These are phyloP conservation scores for Mucor mucedo DNA, from an alignment of 371 early-diverging fungal species.

Conservation along the genomic window DNA sequence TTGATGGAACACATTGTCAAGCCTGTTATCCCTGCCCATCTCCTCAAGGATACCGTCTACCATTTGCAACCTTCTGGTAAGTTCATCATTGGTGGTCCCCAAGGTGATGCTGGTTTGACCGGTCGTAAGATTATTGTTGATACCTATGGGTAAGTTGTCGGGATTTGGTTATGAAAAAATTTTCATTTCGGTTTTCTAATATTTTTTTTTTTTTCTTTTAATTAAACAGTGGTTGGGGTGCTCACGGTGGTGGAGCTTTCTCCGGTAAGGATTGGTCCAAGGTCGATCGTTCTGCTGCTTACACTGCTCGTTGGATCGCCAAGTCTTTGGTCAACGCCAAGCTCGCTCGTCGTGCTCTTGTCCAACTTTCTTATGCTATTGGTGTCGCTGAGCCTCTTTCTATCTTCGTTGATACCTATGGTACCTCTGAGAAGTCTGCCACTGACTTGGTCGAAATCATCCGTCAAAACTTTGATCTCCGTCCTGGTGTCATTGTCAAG, in stretches of 20 bases:
- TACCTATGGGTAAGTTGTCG: conserved; percentile 63
- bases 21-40: conserved; percentile 92
- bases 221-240: conserved; percentile 93
- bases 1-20: conserved; percentile 95
- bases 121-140: conserved; percentile 99
- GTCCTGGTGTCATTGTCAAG: conserved; percentile 98
- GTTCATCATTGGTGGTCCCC: conserved; percentile 99
- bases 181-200: conserved; percentile 27
- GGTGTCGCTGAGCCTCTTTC: conserved; percentile 99
- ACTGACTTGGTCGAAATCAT: conserved; percentile 92
- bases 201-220: conserved; percentile 31
- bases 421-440: conserved; percentile 90
- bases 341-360: conserved; percentile 93
- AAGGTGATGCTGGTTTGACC: conserved; percentile 99
- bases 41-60: conserved; percentile 93
- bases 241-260: conserved; percentile 99
- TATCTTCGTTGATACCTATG: conserved; percentile 97
- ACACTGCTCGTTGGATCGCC: conserved; percentile 99
- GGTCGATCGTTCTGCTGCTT: conserved; percentile 99
- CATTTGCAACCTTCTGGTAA: conserved; percentile 98
- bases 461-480: conserved; percentile 97
- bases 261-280: conserved; percentile 99
- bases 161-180: neutral
- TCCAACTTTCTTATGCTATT: conserved; percentile 99
- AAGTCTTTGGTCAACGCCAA: conserved; percentile 93